These are phyloP conservation scores for Fraxinus americana DNA, from an alignment of 257 asterid genomes.

Conservation along the genomic window DNA sequence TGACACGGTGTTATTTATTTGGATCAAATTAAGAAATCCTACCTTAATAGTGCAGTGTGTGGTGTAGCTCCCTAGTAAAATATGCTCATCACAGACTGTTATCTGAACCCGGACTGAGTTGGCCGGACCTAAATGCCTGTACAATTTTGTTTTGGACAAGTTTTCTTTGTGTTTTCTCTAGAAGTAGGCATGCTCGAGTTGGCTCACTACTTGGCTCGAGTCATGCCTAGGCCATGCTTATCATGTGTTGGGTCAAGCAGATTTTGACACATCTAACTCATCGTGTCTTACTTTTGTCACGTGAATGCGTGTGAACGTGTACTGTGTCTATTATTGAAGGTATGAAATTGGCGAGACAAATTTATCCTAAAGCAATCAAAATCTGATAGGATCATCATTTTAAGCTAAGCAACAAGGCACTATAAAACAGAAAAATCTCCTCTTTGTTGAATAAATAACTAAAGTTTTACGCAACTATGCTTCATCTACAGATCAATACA, in stretches of 20 bases:
- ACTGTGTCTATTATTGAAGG: conserved; percentile 31
- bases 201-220: neutral
- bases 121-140: too few relatives aligned
- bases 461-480: conserved; percentile 17
- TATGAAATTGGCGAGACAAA: conserved; percentile 41
- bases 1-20: neutral
- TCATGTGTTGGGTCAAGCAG: neutral
- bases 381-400: conserved; percentile 36
- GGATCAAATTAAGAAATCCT: neutral
- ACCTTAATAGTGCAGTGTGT: neutral
- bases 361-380: conserved; percentile 18
- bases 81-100: too few relatives aligned
- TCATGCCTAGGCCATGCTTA: neutral
- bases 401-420: conserved; percentile 46
- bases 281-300: neutral
- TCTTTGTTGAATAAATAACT: conserved; percentile 35
- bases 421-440: conserved; percentile 34
- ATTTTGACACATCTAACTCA: neutral
- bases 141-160: neutral
- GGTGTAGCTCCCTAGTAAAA: neutral
- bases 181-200: too few relatives aligned
- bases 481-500: conserved; percentile 33
- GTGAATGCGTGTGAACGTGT: conserved; percentile 25
- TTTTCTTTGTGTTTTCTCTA: neutral
- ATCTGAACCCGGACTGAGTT: too few relatives aligned